These are phyloP conservation scores for Porcisia deanei DNA, from an alignment of 208 protist genomes.

Conservation along the genomic window DNA sequence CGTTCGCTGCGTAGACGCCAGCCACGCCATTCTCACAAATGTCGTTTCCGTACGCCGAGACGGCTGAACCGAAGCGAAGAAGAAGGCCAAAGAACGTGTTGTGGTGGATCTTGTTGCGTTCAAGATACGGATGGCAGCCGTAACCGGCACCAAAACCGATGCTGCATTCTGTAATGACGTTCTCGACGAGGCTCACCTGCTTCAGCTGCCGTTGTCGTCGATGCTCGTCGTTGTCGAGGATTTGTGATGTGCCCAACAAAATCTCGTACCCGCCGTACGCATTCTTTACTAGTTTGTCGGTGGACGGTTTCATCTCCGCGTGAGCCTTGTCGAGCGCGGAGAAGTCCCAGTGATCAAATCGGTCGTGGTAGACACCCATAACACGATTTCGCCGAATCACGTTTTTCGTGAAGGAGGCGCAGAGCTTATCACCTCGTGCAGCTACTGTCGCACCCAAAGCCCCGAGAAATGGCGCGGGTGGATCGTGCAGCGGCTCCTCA, in stretches of 20 bases:
- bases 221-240: conserved; percentile 46
- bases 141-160: conserved; percentile 75
- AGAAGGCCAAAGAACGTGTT: conserved; percentile 89
- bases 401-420: conserved; percentile 64
- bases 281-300: conserved; percentile 36
- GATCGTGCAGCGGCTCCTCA: conserved; percentile 21
- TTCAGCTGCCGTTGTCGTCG: conserved; percentile 50
- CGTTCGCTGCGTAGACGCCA: conserved; percentile 71
- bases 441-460: conserved; percentile 12
- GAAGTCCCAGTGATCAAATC: conserved; percentile 69
- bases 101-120: conserved; percentile 59
- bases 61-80: conserved; percentile 64
- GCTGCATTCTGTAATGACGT: conserved; percentile 68
- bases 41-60: conserved; percentile 57
- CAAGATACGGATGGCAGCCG: conserved; percentile 74
- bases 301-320: conserved; percentile 16
- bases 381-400: conserved; percentile 69
- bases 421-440: conserved; percentile 32
- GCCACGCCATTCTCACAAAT: conserved; percentile 74
- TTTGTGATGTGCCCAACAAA: conserved; percentile 56
- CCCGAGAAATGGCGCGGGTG: conserved; percentile 10
- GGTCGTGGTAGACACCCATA: conserved; percentile 84
- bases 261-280: conserved; percentile 60
- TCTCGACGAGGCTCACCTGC: conserved; percentile 77
- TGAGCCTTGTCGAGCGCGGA: conserved; percentile 27